Evolutionary conservation across 257 asterid genomes (phyloP).

Genomic region (Misopates orontium): DNA sequence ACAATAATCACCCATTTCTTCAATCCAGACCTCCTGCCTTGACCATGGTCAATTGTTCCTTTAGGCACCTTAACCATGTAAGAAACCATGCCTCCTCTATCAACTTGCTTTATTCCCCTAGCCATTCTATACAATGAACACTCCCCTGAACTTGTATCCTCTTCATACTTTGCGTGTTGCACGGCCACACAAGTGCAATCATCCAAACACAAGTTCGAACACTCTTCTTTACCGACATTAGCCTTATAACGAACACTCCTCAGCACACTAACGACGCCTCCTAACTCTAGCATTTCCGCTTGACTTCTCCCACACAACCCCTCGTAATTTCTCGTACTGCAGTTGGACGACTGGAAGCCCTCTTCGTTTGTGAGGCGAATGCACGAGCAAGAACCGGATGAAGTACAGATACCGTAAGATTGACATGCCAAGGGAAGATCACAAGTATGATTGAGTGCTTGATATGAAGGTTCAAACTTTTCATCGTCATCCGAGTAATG

Average conservation of each 20-base stretch:
- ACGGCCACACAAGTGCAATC: slow-evolving; percentile 72
- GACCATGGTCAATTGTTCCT: slow-evolving; percentile 34
- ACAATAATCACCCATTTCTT: slow-evolving; percentile 64
- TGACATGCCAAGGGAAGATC: slow-evolving; percentile 77
- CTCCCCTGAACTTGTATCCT: slow-evolving; percentile 9
- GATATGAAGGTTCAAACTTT: slow-evolving; percentile 57
- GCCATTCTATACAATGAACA: slow-evolving; percentile 55
- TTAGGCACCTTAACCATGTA: slow-evolving; percentile 66
- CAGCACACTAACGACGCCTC: slow-evolving; percentile 61
- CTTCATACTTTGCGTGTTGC: slow-evolving; percentile 32
- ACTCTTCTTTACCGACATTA: slow-evolving; percentile 42
- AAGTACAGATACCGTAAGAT: slow-evolving; percentile 61
- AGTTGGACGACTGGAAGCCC: slow-evolving; percentile 33
- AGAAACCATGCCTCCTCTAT: slow-evolving; percentile 26
- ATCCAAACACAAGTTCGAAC: slow-evolving; percentile 55
- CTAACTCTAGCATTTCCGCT: slow-evolving; percentile 65
- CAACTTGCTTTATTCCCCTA: slow-evolving; percentile 68
- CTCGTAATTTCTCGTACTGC: slow-evolving; percentile 32
- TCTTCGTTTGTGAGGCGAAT: slow-evolving; percentile 38
- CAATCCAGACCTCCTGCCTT: slow-evolving; percentile 48
- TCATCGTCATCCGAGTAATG: slow-evolving; percentile 48
- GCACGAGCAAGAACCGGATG: slow-evolving; percentile 70
- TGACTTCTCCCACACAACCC: slow-evolving; percentile 44
- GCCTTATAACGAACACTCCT: slow-evolving; percentile 35
- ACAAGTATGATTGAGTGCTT: slow-evolving; percentile 57